Evolutionary conservation across 371 early-diverging fungal genomes (phyloP), one percentile per base, ranked within the genome.

Genomic region (Mortierella sp.): DNA sequence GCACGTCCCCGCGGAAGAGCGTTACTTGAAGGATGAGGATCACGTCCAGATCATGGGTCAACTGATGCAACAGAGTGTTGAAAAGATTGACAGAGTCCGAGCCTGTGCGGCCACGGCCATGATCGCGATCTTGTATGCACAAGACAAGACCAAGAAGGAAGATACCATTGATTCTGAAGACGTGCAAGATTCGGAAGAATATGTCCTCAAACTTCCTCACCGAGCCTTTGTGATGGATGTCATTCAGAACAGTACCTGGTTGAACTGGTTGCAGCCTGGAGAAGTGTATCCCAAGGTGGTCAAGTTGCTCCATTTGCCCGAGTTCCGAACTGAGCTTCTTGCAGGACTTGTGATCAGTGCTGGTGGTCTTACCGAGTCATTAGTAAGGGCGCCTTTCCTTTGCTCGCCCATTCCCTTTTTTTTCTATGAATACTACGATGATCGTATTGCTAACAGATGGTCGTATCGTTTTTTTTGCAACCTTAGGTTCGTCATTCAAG

Each of bases 71-170:
- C 95, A 95, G 76, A 83, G 90, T 62, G 91, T 94, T 1, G 95
- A 94, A 66, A 89, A 93, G 66, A 96, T 96, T 70, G 95, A 96
- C 76, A 83, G 91, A 46, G 88, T 93, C 9, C 83, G 96, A 61
- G 86, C 85, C 7, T 76, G 79, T 46, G 94, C 95, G 1, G 93
- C 93, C 5, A 68, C 66, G 6, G 87, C 86, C 1, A 68, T 95
- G 71, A 21, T 44, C 50, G 63, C 59, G 55, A 70, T 81, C 15
- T 87, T 73, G 43, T 86, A 81, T 74, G 76, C 75, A 75, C 84
- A 81, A 56, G 57, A 53, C 7, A 47, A 58, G 53, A 48, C 19
- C 64, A 62, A 25, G 52, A 53, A 46, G 60, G 26, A n/a, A 12
- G 62, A 15, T 7, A 61, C 64, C 29, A 55, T 62, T 19, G 29